A percentile compares a stretch with the other conserved stretches of the same genome.
Conservation (phyloP, 345 rosid species). For the Aegle marmelos region DNA sequence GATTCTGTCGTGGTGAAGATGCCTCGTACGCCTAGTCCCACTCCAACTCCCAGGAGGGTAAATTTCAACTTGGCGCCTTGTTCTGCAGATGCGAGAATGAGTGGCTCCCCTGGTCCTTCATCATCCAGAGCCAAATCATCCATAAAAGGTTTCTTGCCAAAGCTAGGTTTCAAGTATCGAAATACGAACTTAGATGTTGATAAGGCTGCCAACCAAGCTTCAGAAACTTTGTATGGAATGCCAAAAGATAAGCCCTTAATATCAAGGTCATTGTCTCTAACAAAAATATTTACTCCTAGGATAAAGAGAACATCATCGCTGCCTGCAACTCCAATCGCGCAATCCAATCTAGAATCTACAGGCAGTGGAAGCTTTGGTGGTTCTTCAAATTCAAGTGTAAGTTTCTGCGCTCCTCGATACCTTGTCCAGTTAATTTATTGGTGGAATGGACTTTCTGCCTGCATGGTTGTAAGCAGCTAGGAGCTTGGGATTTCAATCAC, state of each 20-base stretch:
- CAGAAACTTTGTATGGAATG: conserved; percentile 33
- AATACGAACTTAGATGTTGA: conserved; percentile 49
- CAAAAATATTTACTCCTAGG: conserved; percentile 81
- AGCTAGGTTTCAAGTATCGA: conserved; percentile 58
- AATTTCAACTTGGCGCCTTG: conserved; percentile 64
- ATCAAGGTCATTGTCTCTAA: conserved; percentile 72
- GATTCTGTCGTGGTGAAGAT: conserved; percentile 58
- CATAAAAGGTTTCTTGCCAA: conserved; percentile 57
- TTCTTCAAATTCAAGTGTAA: conserved; percentile 50
- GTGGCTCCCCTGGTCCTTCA: conserved; percentile 48
- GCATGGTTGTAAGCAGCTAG: background rate
- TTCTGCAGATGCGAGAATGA: conserved; percentile 39
- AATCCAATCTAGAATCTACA: conserved; percentile 44
- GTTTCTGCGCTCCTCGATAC: conserved; percentile 21
- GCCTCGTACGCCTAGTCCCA: conserved; percentile 74
- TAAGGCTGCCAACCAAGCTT: conserved; percentile 38
- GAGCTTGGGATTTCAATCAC: background rate
- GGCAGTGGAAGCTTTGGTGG: conserved; percentile 40
- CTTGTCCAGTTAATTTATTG: background rate
- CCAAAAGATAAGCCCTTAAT: conserved; percentile 62
- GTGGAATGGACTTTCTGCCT: background rate
- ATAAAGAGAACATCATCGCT: conserved; percentile 80
- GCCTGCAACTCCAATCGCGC: conserved; percentile 52
- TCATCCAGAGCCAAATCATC: conserved; percentile 58
- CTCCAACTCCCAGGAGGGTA: conserved; percentile 82